Conservation (phyloP, 495 filamentous ascomycete species). For the Tuber microsphaerosporum region DNA sequence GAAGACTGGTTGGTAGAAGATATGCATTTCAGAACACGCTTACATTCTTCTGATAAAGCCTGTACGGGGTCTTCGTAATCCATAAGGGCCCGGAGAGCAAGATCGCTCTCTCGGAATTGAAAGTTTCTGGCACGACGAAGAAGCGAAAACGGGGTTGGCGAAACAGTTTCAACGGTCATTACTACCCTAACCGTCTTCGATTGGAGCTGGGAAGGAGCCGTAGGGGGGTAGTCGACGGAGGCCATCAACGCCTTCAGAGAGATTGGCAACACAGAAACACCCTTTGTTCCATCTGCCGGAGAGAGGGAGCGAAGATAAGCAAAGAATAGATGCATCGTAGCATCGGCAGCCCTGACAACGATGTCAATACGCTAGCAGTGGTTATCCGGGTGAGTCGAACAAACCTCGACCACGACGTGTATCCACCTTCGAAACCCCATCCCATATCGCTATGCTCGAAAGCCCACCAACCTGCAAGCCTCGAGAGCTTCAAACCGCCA, state of each 20-base stretch:
- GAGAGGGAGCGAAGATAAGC: constrained; percentile 87
- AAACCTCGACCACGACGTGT: constrained; percentile 72
- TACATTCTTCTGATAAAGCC: constrained; percentile 87
- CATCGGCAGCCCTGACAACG: constrained; percentile 71
- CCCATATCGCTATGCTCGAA: constrained; percentile 81
- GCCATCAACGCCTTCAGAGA: constrained; percentile 83
- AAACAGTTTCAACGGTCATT: constrained; percentile 94
- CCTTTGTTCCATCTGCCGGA: constrained; percentile 59
- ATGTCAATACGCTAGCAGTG: constrained; percentile 28
- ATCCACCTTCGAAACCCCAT: constrained; percentile 93
- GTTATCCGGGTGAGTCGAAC: constrained; percentile 12
- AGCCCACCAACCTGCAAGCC: constrained; percentile 97
- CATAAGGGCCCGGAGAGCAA: constrained; percentile 71
- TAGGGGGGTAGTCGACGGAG: constrained; percentile 90
- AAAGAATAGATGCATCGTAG: constrained; percentile 93
- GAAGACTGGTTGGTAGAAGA: constrained; percentile 80
- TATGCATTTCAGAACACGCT: constrained; percentile 79
- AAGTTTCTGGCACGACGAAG: constrained; percentile 89
- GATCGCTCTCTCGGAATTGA: constrained; percentile 83
- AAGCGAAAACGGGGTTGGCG: constrained; percentile 86
- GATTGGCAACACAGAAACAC: constrained; percentile 74
- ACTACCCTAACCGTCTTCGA: constrained; percentile 78
- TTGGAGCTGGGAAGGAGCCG: constrained; percentile 68
- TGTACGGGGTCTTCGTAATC: constrained; percentile 82
- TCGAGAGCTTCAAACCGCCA: constrained; percentile 84